Evolutionary conservation across 176 grass and related monocot species (phyloP), one percentile per base, ranked within the genome.

Genomic region (Secale cereale): DNA sequence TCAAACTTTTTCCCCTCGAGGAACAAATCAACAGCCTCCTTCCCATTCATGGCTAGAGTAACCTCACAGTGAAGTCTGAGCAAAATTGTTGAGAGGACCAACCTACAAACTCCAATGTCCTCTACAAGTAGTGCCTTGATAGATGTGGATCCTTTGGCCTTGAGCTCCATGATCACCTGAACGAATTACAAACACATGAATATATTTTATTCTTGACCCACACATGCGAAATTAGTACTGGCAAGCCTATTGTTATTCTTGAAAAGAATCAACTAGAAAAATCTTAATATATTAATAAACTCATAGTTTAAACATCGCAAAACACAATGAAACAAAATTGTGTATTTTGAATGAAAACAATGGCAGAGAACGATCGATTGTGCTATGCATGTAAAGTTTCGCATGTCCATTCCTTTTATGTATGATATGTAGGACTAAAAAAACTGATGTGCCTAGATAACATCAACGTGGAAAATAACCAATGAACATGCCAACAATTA

Each of bases 1-100:
- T 81, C 69, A 75, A 81, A 87, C 28, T 32, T 81, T 13, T 81
- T 66, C 8, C 85, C 78, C 74, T 56, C 17, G 8, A 87, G 41
- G 43, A 76, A 87, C 16, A 80, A 67, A 30, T 80, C 56, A 19
- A 86, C 22, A 36, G 77, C 84, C 74, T 86, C 77, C 63, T 87
- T 81, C 5, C 85, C 78, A 57, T 81, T 87, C 10, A 39, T 10
- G n/a, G 61, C 85, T 12, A 30, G 30, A 23, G 59, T 81, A 12
- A 4, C 74, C 16, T 81, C 43, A 0, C 10, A 74, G 1, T 87
- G 27, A 27, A 73, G n/a, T 10, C 45, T 63, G 7, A 19, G 20
- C 5, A 86, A n/a, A 50, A 79, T 36, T 2, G 16, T 4, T 57
- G 16, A 15, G 11, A 87, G 68, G 52, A 87, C 15, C 2, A 81